Percentiles rank a stretch among this genome's conserved stretches.
phyloP scores from a whole-genome alignment of 1,139 yeast genomes.

The Candida sanyaensis region DNA sequence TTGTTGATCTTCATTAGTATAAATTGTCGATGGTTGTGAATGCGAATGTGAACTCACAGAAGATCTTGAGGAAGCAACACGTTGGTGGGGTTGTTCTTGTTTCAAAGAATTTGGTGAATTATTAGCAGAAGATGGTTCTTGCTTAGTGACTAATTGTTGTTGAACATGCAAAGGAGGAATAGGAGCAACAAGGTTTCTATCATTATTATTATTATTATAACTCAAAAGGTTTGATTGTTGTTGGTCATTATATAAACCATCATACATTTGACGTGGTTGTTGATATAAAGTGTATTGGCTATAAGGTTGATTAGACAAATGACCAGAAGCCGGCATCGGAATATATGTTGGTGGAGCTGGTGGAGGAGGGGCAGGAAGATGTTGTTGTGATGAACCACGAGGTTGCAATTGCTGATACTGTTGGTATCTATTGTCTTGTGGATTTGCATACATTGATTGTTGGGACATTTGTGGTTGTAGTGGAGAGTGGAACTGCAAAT shows the following conservation, averaged over 20 bases:
- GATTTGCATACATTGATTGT: not conserved
- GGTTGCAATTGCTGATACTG: slow-evolving; percentile 11
- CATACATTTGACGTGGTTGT: slow-evolving; percentile 14
- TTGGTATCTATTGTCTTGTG: slow-evolving; percentile 6
- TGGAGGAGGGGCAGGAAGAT: slow-evolving; percentile 7
- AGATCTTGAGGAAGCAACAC: not conserved
- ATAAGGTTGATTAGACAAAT: slow-evolving; percentile 7
- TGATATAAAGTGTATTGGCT: slow-evolving; percentile 7
- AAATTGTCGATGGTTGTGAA: not conserved
- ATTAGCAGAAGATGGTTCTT: slow-evolving; percentile 12
- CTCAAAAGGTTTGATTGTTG: slow-evolving; percentile 7
- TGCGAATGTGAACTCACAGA: not conserved
- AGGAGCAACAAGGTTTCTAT: slow-evolving; percentile 37
- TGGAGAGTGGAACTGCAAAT: slow-evolving; percentile 7
- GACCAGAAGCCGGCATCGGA: slow-evolving; percentile 10
- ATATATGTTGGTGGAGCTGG: slow-evolving; percentile 9
- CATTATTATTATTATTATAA: slow-evolving; percentile 12
- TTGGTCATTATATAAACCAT: slow-evolving; percentile 8
- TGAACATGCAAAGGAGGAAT: slow-evolving; percentile 51
- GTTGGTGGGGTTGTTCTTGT: slow-evolving; percentile 1
- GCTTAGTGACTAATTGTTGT: slow-evolving; percentile 33
- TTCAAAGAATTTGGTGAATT: not conserved
- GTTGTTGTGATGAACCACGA: slow-evolving; percentile 4
- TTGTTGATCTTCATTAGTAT: slow-evolving; percentile 14
- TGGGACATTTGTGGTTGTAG: slow-evolving; percentile 12